Base-by-base conservation (phyloP, 495 filamentous ascomycete species). In the Articulospora tetracladia region DNA sequence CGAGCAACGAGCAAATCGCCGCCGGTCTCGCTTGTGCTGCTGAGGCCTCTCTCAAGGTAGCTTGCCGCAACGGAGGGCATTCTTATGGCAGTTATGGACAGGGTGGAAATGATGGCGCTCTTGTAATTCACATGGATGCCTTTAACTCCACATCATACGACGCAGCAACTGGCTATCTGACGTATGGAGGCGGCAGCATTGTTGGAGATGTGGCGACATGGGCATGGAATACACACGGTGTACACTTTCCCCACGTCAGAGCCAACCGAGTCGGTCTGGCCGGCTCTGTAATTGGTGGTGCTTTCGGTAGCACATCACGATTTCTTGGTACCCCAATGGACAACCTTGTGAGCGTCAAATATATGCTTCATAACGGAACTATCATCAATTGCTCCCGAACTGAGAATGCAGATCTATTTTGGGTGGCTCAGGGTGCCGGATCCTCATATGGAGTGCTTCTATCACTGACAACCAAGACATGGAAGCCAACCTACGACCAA, bases 391-490 rank as follows among this genome's bases (percentile, higher is more conserved):
- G 51, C 11, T 65, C 62, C 20, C 34, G 30, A 19, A 58, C 52
- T 7, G 8, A 62, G 59, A 65, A 65, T 26, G 46, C 41, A 10
- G 62, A 58, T 51, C 39, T 62, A 7, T 65, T 62, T 47, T 65
- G 59, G 44, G 62, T 53, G 1, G 36, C 50, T 32, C 62, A 59
- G 11, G 62, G 62, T 4, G 51, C 51, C 20, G 51, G 51, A 32
- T 54, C 51, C 2, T 54, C 51, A 7, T 54, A 32, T 32, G 51
- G 51, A 2, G 20, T 54, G 2, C 27, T 54, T 12, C 25, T 54
- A 2, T 28, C 24, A 2, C 20, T 54, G 7, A 54, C 51, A 2
- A 54, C 51, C 24, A 54, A 20, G 27, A 54, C 51, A 32, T 54
- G 51, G 51, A 54, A 54, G 19, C 51, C 51, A 4, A 34, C 27